Evolutionary conservation across 1,284 basidiomycete species (phyloP).

Genomic region (Pascua sp.): DNA sequence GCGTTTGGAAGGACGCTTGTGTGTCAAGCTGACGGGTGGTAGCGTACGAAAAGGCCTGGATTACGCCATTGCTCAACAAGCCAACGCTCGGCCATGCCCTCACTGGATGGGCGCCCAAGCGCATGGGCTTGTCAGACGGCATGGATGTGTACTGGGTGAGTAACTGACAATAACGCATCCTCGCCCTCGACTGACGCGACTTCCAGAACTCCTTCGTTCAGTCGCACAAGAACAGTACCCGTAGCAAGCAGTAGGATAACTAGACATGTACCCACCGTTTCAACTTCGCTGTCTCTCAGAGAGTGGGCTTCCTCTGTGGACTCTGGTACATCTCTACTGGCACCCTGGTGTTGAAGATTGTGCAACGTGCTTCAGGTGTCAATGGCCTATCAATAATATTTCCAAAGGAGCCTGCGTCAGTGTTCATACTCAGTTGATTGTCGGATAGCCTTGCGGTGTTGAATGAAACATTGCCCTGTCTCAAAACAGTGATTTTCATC

Average conservation of each 20-base stretch:
- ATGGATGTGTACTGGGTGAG: constrained; percentile 51
- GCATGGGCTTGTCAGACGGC: constrained; percentile 53
- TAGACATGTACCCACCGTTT: not conserved
- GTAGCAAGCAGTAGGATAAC: not conserved
- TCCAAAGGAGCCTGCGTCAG: no score
- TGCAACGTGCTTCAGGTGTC: no score
- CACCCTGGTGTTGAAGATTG: no score
- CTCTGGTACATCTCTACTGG: no score
- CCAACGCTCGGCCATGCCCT: constrained; percentile 54
- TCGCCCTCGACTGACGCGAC: not conserved
- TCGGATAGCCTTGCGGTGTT: not conserved
- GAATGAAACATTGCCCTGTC: no score
- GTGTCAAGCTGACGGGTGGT: not conserved
- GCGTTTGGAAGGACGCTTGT: not conserved
- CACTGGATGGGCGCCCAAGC: constrained; percentile 55
- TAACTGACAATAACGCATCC: not conserved
- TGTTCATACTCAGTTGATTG: no score
- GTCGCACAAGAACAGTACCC: not conserved
- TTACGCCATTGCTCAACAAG: constrained; percentile 26
- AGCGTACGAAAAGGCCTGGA: constrained; percentile 44
- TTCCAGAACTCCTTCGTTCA: not conserved
- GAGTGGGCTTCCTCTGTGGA: no score
- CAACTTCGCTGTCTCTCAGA: not conserved
- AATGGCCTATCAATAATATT: no score
- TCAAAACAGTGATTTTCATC: not conserved